phyloP scores from a whole-genome alignment of 2,329 filamentous ascomycete species.

The Neophaeococcomyces aloes region DNA sequence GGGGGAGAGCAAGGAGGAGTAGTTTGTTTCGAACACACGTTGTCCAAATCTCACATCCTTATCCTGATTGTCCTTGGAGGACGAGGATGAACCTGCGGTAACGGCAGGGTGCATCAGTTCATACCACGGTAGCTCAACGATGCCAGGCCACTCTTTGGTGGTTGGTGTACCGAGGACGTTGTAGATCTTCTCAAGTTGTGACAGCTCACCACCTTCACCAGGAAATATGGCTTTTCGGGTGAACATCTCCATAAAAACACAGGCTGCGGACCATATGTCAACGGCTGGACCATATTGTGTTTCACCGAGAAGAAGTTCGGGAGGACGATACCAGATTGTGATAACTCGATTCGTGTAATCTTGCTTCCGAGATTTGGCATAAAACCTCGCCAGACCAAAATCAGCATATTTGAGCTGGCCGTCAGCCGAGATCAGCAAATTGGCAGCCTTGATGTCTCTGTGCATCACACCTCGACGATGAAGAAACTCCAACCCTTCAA shows the following conservation, averaged over 20 bases:
- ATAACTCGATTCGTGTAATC: constrained; percentile 99
- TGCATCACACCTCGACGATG: constrained; percentile 89
- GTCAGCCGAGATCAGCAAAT: constrained; percentile 84
- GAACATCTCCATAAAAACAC: constrained; percentile 94
- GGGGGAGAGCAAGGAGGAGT: constrained; percentile 63
- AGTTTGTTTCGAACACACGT: constrained; percentile 62
- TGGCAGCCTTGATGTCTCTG: constrained; percentile 95
- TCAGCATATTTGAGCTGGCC: constrained; percentile 88
- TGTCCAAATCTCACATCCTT: background rate
- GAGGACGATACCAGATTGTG: constrained; percentile 94
- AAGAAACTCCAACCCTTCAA: constrained; percentile 86
- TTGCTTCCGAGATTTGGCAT: constrained; percentile 78
- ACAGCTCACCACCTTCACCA: constrained; percentile 90
- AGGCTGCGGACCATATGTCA: constrained; percentile 95
- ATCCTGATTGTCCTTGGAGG: background rate
- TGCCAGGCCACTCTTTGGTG: constrained; percentile 71
- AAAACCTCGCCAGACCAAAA: constrained; percentile 92
- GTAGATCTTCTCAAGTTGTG: constrained; percentile 95
- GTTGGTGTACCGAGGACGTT: constrained; percentile 81
- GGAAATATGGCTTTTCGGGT: constrained; percentile 88
- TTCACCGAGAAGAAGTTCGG: constrained; percentile 80
- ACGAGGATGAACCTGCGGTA: constrained; percentile 26
- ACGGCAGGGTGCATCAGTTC: constrained; percentile 73
- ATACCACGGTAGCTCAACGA: constrained; percentile 95
- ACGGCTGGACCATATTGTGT: constrained; percentile 83